Evolutionary conservation across 2,329 filamentous ascomycete genomes (phyloP), one percentile per base, ranked within the genome.

Genomic region (Trichocomaceae sp.): DNA sequence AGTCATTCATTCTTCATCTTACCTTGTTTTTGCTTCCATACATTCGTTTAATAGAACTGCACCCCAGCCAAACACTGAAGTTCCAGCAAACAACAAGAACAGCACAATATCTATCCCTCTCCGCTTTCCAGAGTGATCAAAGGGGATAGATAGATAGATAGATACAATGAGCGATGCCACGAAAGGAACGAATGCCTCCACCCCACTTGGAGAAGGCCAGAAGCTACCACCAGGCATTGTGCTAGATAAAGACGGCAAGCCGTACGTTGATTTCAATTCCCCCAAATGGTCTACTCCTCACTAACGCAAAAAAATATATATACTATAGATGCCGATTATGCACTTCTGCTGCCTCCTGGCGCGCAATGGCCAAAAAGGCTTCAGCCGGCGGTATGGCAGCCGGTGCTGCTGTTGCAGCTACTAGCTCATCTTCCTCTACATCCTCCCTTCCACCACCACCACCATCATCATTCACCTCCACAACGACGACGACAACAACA

Each of bases 191-290:
- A 47, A 42, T 41, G 39, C 45, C 22, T 37, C 45, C 22, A 47
- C 44, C 44, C 3, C 35, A 29, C 15, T 20, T 15, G 41, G 59
- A 61, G 33, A 58, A 63, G 26, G 33, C 53, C 6, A 68, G 54
- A 67, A 67, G 33, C 60, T 70, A 19, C 71, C 73, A n/a, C 75
- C 72, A 46, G 75, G 75, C n/a, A 71, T 77, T n/a, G 72, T 77
- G 2, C 65, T 78, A 47, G 76, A 72, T 55, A 75, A 76, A 59
- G 74, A 77, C 64, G 76, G 76, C 52, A 78, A 78, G 63, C 75
- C 75, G 75, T 78, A 66, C 33, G 74, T 65, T 55, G 12, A 39
- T 22, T 10, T 3, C n/a, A n/a, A 9, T 17, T 41, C 37, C 2
- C 15, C 12, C 5, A 15, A n/a, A 35, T 35, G n/a, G 15, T 19